Percentiles rank a stretch among this genome's conserved stretches.
phyloP scores from a whole-genome alignment of 805 yeast genomes.

The Wickerhamomyces kurtzmanii region DNA sequence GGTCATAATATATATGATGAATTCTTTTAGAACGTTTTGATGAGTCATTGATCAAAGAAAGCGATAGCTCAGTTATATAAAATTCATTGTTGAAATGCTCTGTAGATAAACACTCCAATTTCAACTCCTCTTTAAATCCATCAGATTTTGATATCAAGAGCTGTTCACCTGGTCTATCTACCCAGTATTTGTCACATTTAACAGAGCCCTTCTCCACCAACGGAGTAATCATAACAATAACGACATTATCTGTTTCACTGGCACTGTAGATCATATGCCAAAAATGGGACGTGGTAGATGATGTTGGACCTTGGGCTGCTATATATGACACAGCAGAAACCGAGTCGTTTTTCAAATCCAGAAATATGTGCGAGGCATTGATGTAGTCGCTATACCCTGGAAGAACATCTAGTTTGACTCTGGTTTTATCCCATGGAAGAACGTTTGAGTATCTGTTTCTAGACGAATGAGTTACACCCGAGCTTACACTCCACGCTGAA shows the following conservation, averaged over 20 bases:
- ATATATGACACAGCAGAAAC: slow-evolving; percentile 33
- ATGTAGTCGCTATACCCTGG: slow-evolving; percentile 48
- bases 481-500: no score
- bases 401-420: slow-evolving; percentile 31
- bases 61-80: slow-evolving; percentile 13
- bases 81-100: slow-evolving; percentile 12
- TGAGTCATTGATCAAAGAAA: slow-evolving; percentile 9
- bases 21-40: slow-evolving; percentile 32
- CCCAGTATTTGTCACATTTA: slow-evolving; percentile 84
- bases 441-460: slow-evolving; percentile 57
- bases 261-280: slow-evolving; percentile 76
- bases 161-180: slow-evolving; percentile 24
- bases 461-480: no score
- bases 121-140: slow-evolving; percentile 11
- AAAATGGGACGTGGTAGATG: slow-evolving; percentile 66
- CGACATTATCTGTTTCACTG: slow-evolving; percentile 45
- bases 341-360: slow-evolving; percentile 12
- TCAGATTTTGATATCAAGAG: slow-evolving; percentile 13
- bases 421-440: slow-evolving; percentile 53
- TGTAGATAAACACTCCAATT: slow-evolving; percentile 10
- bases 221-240: slow-evolving; percentile 70
- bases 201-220: slow-evolving; percentile 56
- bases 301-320: slow-evolving; percentile 77
- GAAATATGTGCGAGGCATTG: slow-evolving; percentile 67
- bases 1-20: slow-evolving; percentile 61